Evolutionary conservation across 2,329 filamentous ascomycete genomes (phyloP), one percentile per base, ranked within the genome.

Genomic region (Penicillium hordei): DNA sequence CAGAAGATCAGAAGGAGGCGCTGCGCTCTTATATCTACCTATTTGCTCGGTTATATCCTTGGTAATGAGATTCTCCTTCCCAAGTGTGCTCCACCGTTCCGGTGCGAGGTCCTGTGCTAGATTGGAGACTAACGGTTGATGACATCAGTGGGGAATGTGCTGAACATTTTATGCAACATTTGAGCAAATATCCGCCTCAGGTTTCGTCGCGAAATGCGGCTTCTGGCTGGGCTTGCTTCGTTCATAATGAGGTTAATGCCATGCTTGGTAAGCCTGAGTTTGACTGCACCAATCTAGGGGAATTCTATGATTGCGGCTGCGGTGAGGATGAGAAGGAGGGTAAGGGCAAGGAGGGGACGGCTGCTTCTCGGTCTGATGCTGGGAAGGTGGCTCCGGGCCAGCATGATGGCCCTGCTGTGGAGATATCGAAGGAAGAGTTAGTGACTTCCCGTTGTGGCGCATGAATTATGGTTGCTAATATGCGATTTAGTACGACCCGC

Each of bases 301-400:
- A 86, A 57, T 86, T 86, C 62, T 88, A 88, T 68, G 85, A 88
- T 67, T 88, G 86, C 65, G 86, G 85, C 33, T 88, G 86, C 69
- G 82, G 79, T 25, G 83, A 84, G 29, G 83, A 86, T 52, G 80
- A 81, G 48, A 74, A 76, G 36, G 73, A 68, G 19, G 67, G 56
- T 50, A 59, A 56, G 40, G 59, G 25, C 25, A 59, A 62, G 33
- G 56, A 60, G 38, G 43, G 38, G 39, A 58, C 50, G 27, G 27
- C 59, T 55, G 23, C 56, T 17, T 36, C 60, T 21, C 58, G 48
- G 13, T 52, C 55, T 10, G 60, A 59, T 40, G 44, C 40, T 23
- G 33, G 52, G 45, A 45, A 44, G 25, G 56, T 56, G 36, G 43
- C 36, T 34, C 29, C 46, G 19, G 45, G 21, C 21, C 29, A 62